Evolutionary conservation across 805 yeast genomes (phyloP), one percentile per base, ranked within the genome.

Genomic region (Candida ortonii): DNA sequence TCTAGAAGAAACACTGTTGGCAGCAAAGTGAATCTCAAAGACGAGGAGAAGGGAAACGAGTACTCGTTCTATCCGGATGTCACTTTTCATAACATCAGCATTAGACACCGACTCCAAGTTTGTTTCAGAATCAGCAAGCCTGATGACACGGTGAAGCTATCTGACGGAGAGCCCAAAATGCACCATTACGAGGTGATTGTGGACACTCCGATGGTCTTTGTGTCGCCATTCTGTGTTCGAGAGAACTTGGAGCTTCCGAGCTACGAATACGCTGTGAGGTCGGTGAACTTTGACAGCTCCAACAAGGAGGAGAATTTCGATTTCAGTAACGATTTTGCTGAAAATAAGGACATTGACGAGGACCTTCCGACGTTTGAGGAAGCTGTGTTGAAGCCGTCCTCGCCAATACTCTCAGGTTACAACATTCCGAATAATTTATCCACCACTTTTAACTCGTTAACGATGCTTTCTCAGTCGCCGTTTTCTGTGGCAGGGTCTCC

Each of bases 101-200:
- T 82, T 12, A 68, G 72, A 36, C 94, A 84, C 55, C 64, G 88
- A 31, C 56, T 84, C 31, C 93, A 84, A 53, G 70, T 84, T 4
- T 76, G 83, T 47, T 70, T 84, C 37, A 64, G 93, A 37, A 75
- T 84, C 17, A 75, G 84, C 9, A 77, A 72, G 46, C 77, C 77
- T 1, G 83, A 79, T 39, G 68, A 73, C 0, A 53, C 59, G 12
- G 29, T 69, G 48, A 41, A 36, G 12, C 36, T 32, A 8, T 23
- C 40, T 9, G 59, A 54, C 26, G 59, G 57, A 4, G 61, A 59
- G 23, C 55, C 63, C 2, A 73, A 72, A 42, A 59, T 76, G 62
- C 87, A 81, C 48, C 89, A 84, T 54, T 84, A 79, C 50, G 94
- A 84, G 47, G 89, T 84, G 14, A 75, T 84, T 27, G 82, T 84